A percentile compares a stretch with the other conserved stretches of the same genome.
phyloP scores from a whole-genome alignment of 2,329 filamentous ascomycete genomes.

The Penicillium sp. region DNA sequence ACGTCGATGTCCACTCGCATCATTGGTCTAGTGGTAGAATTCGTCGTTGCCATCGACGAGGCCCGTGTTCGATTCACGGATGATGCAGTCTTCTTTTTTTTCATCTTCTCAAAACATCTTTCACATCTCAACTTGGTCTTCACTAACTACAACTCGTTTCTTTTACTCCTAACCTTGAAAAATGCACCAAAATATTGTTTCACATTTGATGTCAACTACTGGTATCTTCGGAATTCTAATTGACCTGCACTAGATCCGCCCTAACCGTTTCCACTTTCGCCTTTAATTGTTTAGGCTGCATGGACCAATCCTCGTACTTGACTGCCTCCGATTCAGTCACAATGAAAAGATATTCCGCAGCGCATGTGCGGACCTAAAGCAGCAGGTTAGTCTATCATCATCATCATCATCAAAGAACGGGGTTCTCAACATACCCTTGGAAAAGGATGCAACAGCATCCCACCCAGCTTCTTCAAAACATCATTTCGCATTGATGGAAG shows the following conservation, averaged over 20 bases:
- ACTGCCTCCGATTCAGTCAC: slow-evolving; percentile 28
- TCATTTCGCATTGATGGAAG: slow-evolving; percentile 48
- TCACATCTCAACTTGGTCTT: too few relatives aligned
- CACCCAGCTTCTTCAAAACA: slow-evolving; percentile 63
- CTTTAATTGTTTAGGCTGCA: slow-evolving; percentile 32
- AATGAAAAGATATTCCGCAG: slow-evolving; percentile 36
- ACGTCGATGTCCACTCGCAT: slow-evolving; percentile 25
- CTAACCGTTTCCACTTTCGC: slow-evolving; percentile 29
- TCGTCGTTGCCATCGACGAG: slow-evolving; percentile 45
- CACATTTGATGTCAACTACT: too few relatives aligned
- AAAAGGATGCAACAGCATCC: slow-evolving; percentile 74
- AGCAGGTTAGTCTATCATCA: neutral
- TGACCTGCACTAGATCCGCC: slow-evolving; percentile 2
- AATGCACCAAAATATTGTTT: too few relatives aligned
- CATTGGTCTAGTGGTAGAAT: slow-evolving; percentile 45
- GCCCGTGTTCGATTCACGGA: slow-evolving; percentile 46
- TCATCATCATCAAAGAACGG: neutral
- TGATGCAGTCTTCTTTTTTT: slow-evolving; percentile 32
- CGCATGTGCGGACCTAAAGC: slow-evolving; percentile 31
- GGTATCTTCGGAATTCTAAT: too few relatives aligned
- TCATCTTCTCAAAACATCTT: too few relatives aligned
- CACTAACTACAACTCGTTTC: too few relatives aligned
- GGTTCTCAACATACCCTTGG: slow-evolving; percentile 56
- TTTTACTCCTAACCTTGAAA: too few relatives aligned
- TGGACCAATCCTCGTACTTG: slow-evolving; percentile 35